Conservation (phyloP, 768 basidiomycete genomes). For the Podaxis sp. region DNA sequence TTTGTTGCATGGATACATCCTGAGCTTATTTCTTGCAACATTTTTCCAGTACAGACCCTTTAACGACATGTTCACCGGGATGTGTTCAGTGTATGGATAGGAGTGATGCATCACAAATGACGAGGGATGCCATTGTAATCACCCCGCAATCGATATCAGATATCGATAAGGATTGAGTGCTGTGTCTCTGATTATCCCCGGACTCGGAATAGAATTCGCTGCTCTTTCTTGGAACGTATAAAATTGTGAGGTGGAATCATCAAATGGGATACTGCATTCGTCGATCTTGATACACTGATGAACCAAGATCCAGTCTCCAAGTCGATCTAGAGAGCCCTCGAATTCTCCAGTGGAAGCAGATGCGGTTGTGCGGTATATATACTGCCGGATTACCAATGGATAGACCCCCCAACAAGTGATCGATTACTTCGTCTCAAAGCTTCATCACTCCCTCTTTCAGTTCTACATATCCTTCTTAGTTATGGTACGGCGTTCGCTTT, state of each 20-base stretch:
- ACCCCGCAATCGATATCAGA: conserved; percentile 8
- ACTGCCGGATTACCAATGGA: not conserved
- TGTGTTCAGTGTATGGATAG: not conserved
- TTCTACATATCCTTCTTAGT: not conserved
- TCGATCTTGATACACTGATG: not conserved
- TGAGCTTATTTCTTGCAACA: not conserved
- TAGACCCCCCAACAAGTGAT: not conserved
- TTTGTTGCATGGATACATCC: not conserved
- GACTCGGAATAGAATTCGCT: not conserved
- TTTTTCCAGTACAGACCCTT: no score
- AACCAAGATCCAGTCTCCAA: not conserved
- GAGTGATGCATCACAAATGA: no score
- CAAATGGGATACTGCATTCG: not conserved
- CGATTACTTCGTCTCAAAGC: conserved; percentile 5
- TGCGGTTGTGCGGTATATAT: not conserved
- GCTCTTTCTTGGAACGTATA: not conserved
- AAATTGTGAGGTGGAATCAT: not conserved
- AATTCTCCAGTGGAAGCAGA: conserved; percentile 1
- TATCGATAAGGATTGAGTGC: conserved; percentile 8
- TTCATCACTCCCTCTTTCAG: not conserved
- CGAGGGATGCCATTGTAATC: not conserved
- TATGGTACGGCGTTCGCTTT: conserved; percentile 8
- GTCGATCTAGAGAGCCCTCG: not conserved
- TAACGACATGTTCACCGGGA: not conserved
- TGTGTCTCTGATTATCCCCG: not conserved